A percentile compares a stretch with the other conserved stretches of the same genome.
These are phyloP conservation scores for Sporothrix sp. DNA, from an alignment of 2,329 filamentous ascomycete genomes.

Conservation along the genomic window DNA sequence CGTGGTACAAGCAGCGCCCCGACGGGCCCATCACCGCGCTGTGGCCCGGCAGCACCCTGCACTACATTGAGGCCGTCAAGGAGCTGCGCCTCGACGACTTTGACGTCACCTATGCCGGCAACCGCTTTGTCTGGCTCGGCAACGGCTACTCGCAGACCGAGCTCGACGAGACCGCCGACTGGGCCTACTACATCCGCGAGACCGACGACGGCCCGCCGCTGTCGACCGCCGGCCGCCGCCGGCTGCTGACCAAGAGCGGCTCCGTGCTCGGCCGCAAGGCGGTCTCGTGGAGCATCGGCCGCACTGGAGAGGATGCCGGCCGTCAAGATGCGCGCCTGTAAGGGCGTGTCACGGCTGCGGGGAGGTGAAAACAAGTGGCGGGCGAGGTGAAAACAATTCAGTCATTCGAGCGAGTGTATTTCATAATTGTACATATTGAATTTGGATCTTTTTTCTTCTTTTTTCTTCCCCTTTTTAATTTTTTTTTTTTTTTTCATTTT, in stretches of 20 bases:
- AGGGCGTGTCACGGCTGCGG: neutral
- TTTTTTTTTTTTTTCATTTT: neutral
- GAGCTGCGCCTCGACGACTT: slow-evolving; percentile 27
- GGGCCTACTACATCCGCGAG: slow-evolving; percentile 16
- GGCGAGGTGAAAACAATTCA: neutral
- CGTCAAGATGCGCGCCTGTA: slow-evolving; percentile 1
- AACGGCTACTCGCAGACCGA: slow-evolving; percentile 37
- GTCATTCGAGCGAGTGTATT: slow-evolving; percentile 4
- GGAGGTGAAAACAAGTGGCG: neutral
- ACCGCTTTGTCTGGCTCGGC: slow-evolving; percentile 18
- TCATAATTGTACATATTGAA: slow-evolving; percentile 6
- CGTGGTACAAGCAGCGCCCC: slow-evolving; percentile 23
- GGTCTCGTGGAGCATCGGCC: slow-evolving; percentile 17
- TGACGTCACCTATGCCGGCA: slow-evolving; percentile 18
- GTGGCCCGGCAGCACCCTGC: slow-evolving; percentile 19
- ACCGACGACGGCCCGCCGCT: slow-evolving; percentile 13
- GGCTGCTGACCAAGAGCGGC: slow-evolving; percentile 23
- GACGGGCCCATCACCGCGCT: slow-evolving; percentile 21
- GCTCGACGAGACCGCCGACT: slow-evolving; percentile 31
- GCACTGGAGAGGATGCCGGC: neutral
- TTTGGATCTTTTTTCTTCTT: neutral
- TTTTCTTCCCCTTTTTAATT: neutral
- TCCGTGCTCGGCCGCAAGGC: slow-evolving; percentile 16
- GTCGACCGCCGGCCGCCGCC: slow-evolving; percentile 15
- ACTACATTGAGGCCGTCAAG: slow-evolving; percentile 23